Evolutionary conservation across 1,139 yeast species (phyloP), one percentile per base, ranked within the genome.

Genomic region (Suhomyces coccinellae): DNA sequence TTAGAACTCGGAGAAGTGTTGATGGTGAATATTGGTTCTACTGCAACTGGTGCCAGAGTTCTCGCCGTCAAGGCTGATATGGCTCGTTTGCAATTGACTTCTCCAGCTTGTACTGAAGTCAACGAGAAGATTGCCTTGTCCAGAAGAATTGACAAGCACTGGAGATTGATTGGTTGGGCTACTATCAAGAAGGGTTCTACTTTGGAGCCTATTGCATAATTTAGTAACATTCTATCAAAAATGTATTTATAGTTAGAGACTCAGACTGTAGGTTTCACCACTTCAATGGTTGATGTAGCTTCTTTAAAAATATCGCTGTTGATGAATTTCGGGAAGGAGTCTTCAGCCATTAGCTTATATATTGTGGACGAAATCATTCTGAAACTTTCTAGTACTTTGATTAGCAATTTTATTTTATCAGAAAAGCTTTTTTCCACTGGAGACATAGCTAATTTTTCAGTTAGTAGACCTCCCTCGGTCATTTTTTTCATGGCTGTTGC

Each of bases 161-260:
- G 98, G 97, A 95, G 99, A 80, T 81, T 95, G 69, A 95, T 95
- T 74, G 99, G 99, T 61, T 95, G 99, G 99, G 99, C 99, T 57
- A 89, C 97, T 46, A 93, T 95, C 66, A 88, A 89, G 74, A 90
- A 89, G 73, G 99, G 99, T 72, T 84, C 90, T 51, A 84, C 89
- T 47, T 79, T 87, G 66, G 93, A 86, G 64, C 93, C 95, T 45
- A 63, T 71, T 60, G 71, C 75, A 57, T 71, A 61, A 49, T 24
- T 41, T 33, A 41, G 40, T 41, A 41, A 36, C 44, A 41, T 36
- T 36, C 35, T 40, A 39, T 39, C 34, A 34, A 40, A 40, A 36
- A 33, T 46, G 48, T 45, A 45, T 42, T 37, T 40, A 43, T 40
- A 40, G 44, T 42, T 29, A 33, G 33, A 39, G 37, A 31, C 16